Evolutionary conservation across 352 stramenopile species (phyloP).

Genomic region (Pythium phragmiticola): DNA sequence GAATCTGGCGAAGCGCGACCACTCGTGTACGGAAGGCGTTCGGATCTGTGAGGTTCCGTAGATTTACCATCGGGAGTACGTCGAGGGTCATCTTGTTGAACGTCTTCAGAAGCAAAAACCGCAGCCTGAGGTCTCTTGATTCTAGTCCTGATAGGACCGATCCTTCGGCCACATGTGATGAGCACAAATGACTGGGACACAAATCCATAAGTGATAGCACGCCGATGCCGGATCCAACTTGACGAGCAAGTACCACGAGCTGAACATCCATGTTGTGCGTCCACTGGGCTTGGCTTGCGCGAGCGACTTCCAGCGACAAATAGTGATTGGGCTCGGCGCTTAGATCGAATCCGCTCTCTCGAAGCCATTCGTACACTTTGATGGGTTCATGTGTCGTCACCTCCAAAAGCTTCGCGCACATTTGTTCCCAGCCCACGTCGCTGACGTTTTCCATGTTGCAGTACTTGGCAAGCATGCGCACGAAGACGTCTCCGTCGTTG

Average conservation of each 20-base stretch:
- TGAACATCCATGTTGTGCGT: constrained; percentile 75
- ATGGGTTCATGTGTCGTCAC: constrained; percentile 29
- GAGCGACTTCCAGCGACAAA: constrained; percentile 36
- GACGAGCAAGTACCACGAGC: constrained; percentile 46
- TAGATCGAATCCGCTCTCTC: constrained; percentile 54
- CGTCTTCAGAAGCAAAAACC: constrained; percentile 55
- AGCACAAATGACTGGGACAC: constrained; percentile 58
- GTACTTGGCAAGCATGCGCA: not conserved
- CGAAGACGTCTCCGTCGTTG: not conserved
- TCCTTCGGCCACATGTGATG: constrained; percentile 32
- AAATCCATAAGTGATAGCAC: constrained; percentile 62
- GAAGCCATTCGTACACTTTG: constrained; percentile 47
- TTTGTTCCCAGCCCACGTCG: not conserved
- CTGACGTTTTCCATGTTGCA: not conserved
- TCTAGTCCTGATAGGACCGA: constrained; percentile 41
- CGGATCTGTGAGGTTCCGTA: constrained; percentile 50
- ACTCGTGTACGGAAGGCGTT: constrained; percentile 51
- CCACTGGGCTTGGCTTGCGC: constrained; percentile 59
- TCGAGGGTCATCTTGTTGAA: constrained; percentile 56
- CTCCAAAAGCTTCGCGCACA: constrained; percentile 10
- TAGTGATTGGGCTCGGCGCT: constrained; percentile 55
- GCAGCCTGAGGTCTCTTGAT: constrained; percentile 55
- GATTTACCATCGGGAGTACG: constrained; percentile 64
- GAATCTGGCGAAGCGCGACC: constrained; percentile 54
- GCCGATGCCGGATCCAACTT: constrained; percentile 48